These are phyloP conservation scores for Coriolopsis trogii DNA, from an alignment of 1,284 basidiomycete genomes.

Conservation along the genomic window DNA sequence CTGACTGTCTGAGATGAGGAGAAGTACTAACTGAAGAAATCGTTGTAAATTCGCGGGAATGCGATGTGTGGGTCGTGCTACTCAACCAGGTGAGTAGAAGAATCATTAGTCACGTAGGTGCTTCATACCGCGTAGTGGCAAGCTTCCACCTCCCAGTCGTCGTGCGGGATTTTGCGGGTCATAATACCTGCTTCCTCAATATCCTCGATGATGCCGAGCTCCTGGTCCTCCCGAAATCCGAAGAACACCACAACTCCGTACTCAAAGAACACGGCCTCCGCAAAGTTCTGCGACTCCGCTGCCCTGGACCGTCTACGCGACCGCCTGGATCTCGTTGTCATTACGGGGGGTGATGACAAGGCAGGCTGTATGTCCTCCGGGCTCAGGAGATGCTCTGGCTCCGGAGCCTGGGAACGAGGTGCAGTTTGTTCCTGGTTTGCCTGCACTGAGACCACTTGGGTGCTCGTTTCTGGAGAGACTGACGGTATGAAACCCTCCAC, in stretches of 20 bases:
- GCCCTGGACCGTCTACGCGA: slow-evolving; percentile 20
- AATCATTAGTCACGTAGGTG: not conserved
- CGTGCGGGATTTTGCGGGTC: slow-evolving; percentile 60
- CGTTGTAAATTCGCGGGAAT: slow-evolving; percentile 88
- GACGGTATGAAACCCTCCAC: slow-evolving; percentile 58
- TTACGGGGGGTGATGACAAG: slow-evolving; percentile 4
- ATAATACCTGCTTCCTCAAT: slow-evolving; percentile 73
- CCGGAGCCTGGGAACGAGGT: not conserved
- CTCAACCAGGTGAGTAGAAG: not conserved
- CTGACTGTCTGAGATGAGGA: not conserved
- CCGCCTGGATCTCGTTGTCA: slow-evolving; percentile 18
- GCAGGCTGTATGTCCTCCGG: slow-evolving; percentile 17
- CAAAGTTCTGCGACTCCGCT: slow-evolving; percentile 43
- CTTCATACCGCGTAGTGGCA: slow-evolving; percentile 79
- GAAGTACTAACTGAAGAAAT: slow-evolving; percentile 78
- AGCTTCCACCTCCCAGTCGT: slow-evolving; percentile 88
- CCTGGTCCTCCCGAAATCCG: slow-evolving; percentile 77
- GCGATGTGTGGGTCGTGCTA: slow-evolving; percentile 87
- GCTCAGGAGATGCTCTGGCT: slow-evolving; percentile 1
- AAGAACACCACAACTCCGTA: slow-evolving; percentile 90
- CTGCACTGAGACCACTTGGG: slow-evolving; percentile 8
- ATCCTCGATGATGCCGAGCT: slow-evolving; percentile 82
- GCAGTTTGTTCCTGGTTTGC: not conserved
- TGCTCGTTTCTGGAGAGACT: slow-evolving; percentile 46
- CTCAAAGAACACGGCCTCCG: slow-evolving; percentile 86